Percentiles rank a stretch among this genome's conserved stretches.
Conservation (phyloP, 2,329 filamentous ascomycete genomes). For the Aspergillus oerlinghausenensis region DNA sequence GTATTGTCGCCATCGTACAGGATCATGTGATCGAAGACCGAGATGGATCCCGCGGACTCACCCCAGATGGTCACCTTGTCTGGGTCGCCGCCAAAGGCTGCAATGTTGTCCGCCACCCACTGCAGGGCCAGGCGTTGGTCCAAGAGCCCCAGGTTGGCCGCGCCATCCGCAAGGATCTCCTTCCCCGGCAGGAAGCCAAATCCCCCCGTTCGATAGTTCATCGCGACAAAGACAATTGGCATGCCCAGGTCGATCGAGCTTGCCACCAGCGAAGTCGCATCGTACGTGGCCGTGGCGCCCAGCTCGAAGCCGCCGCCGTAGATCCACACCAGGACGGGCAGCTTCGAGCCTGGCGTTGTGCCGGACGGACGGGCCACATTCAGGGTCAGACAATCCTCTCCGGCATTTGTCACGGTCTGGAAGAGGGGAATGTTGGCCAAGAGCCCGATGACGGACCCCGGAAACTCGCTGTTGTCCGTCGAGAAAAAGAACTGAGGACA, state of each 20-base stretch:
- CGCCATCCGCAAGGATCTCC: constrained; percentile 63
- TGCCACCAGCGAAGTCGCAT: constrained; percentile 30
- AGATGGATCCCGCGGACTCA: constrained; percentile 67
- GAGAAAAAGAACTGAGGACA: constrained; percentile 70
- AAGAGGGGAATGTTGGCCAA: constrained; percentile 56
- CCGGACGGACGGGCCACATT: constrained; percentile 57
- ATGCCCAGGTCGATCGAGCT: constrained; percentile 48
- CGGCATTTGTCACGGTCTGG: constrained; percentile 50
- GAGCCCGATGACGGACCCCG: constrained; percentile 46
- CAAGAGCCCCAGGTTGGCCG: constrained; percentile 65
- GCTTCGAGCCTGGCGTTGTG: constrained; percentile 50
- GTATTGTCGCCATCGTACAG: constrained; percentile 67
- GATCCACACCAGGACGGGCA: constrained; percentile 68
- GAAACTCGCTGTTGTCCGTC: constrained; percentile 38
- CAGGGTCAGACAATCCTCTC: constrained; percentile 62
- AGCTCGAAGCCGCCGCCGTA: constrained; percentile 55
- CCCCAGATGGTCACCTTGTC: constrained; percentile 77
- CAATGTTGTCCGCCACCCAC: constrained; percentile 76
- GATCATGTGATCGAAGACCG: constrained; percentile 70
- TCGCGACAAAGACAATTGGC: constrained; percentile 68
- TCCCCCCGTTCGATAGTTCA: constrained; percentile 72
- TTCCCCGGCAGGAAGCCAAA: constrained; percentile 70
- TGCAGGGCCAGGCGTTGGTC: constrained; percentile 69
- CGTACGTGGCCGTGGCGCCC: constrained; percentile 45
- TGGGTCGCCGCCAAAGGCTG: constrained; percentile 71